Evolutionary conservation across 306 rosid genomes (phyloP).

Genomic region (Bauhinia variegata): DNA sequence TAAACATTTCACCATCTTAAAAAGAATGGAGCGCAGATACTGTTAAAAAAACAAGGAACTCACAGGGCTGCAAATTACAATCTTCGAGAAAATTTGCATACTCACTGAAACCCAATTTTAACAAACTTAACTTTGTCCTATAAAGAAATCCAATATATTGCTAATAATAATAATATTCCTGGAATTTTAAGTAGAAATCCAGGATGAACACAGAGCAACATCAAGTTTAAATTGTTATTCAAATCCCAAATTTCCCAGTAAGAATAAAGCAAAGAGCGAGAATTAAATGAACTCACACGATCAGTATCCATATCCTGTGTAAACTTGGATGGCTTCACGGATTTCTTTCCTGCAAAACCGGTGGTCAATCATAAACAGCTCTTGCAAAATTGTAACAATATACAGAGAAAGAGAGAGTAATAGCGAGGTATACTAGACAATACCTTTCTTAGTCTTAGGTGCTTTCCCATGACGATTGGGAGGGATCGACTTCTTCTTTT

Average conservation of each 20-base stretch:
- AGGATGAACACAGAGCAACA: not conserved
- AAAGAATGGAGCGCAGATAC: too few relatives aligned
- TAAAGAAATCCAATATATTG: not conserved
- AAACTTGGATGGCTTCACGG: constrained; percentile 67
- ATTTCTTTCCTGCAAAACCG: constrained; percentile 60
- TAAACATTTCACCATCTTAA: too few relatives aligned
- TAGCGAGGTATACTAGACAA: too few relatives aligned
- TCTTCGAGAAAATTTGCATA: not conserved
- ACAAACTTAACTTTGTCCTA: not conserved
- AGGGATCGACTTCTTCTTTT: constrained; percentile 67
- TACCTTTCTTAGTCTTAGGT: constrained; percentile 68
- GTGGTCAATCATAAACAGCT: not conserved
- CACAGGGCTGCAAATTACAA: not conserved
- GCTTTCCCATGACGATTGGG: constrained; percentile 83
- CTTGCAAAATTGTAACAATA: not conserved
- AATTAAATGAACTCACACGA: constrained; percentile 53
- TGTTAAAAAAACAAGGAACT: too few relatives aligned
- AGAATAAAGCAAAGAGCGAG: not conserved
- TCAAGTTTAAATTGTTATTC: not conserved
- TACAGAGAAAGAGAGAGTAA: not conserved
- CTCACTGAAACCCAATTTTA: not conserved
- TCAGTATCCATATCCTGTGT: constrained; percentile 84
- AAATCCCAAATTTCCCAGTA: not conserved
- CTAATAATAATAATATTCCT: too few relatives aligned
- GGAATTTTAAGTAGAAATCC: not conserved